Evolutionary conservation across 1,284 basidiomycete genomes (phyloP), one percentile per base, ranked within the genome.

Genomic region (Puccinia novopanici): DNA sequence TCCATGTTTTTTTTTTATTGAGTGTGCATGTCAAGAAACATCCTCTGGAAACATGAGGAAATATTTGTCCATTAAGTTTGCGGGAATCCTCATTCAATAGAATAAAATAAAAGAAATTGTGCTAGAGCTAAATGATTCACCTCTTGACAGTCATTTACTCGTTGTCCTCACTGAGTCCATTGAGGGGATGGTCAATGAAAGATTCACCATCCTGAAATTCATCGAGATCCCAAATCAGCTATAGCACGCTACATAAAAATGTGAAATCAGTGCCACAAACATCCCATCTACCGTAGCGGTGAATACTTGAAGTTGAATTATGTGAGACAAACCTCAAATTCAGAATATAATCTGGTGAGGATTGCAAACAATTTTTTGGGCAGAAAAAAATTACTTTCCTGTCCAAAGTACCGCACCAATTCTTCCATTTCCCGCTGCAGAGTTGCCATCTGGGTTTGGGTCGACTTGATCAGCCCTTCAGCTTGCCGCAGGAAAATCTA

Each of bases 351-450:
- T 45, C 67, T 72, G 37, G 67, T 27, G 22, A 79, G 45, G 15
- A 57, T 70, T 22, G 57, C 77, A 72, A 79, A 79, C 6, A 79
- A 37, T 4, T 24, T 24, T 40, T 79, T 68, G 10, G 77, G 55
- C n/a, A 48, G 72, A 1, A 48, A 45, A 55, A 52, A 30, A 55
- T 34, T 63, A 24, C 54, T 48, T 71, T 79, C 77, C 54, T 71
- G 77, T 9, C 48, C 67, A 50, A 79, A 63, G 48, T 79, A 79
- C 40, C 27, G 24, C 10, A 79, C 42, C 57, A 79, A 45, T 24
- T 52, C 42, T 17, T 61, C 42, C 27, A 79, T 59, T 59, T 79
- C 48, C 8, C 55, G 45, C 27, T 72, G 50, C 3, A 79, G 57
- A 48, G 72, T 37, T 24, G 24, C 13, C 30, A 70, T 79, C 57